Evolutionary conservation across 83 land plant genomes (phyloP), one percentile per base, ranked within the genome.

Genomic region (Larix sibirica): DNA sequence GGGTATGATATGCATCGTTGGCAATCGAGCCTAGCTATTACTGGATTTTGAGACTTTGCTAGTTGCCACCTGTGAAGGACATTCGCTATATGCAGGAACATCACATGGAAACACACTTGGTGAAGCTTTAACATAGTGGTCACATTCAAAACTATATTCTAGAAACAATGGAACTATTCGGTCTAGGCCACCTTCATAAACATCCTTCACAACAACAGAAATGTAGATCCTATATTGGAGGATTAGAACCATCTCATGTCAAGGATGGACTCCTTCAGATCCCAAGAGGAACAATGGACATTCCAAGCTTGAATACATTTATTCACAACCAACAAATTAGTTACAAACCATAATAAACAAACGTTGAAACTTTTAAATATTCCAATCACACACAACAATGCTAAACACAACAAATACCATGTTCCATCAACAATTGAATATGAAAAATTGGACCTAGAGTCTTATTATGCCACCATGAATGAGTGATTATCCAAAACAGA

Each of bases 391-490:
- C 23, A 4, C 6, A 4, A 18, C 0, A 20, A 62, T 62, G 64
- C 5, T 6, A 5, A 42, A 42, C 47, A 42, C 2, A 4, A 20
- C 36, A 18, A 18, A 18, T 18, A 20, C 0, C 21, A 62, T 62
- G 6, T 62, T 18, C 64, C 18, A 14, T n/a, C 5, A 62, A 62
- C 64, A 2, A n/a, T 62, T 62, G 78, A 63, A 23, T 47, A 82
- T 9, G 82, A 77, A 63, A 64, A 64, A 38, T 47, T 83, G 69
- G 79, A 62, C 67, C 61, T 86, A 31, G 83, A 80, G 62, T 47
- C 85, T 44, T 50, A 79, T 12, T 83, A 78, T 40, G 88, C 79
- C 6, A 28, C 28, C 28, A 28, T 28, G 28, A 28, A 28, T 28
- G 28, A 28, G 28, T 28, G 28, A 28, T 28, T 28, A 28, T 28